Percentiles rank a stretch among this genome's conserved stretches.
phyloP scores from a whole-genome alignment of 2,329 filamentous ascomycete genomes.

The Calonectria crousiana region DNA sequence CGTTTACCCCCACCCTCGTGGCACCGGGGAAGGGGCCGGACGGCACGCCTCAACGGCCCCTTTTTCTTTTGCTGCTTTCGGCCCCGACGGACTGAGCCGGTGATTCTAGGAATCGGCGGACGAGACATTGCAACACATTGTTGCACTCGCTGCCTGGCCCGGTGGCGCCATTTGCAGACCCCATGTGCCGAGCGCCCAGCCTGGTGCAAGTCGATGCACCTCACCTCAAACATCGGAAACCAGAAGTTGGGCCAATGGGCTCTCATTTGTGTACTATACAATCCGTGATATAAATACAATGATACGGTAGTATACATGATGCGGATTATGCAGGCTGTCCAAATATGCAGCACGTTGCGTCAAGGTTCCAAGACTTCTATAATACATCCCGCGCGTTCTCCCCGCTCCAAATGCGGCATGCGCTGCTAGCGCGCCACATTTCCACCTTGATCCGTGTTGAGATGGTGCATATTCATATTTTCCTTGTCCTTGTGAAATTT shows the following conservation, averaged over 20 bases:
- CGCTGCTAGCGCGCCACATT: neutral
- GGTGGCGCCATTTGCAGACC: neutral
- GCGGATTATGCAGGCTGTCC: neutral
- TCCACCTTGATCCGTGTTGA: neutral
- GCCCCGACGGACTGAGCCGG: neutral
- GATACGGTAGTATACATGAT: neutral
- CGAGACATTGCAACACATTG: neutral
- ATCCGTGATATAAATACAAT: neutral
- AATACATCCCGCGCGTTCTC: neutral
- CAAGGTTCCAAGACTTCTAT: neutral
- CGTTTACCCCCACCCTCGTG: neutral
- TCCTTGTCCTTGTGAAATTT: neutral
- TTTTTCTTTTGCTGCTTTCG: neutral
- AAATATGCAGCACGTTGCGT: neutral
- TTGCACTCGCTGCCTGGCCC: neutral
- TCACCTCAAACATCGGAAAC: neutral
- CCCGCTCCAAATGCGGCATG: neutral
- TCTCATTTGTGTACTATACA: neutral
- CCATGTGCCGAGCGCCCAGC: neutral
- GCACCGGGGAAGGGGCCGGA: neutral
- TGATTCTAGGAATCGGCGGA: neutral
- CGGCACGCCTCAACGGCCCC: neutral
- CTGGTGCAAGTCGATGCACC: neutral
- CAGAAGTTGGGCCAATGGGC: neutral
- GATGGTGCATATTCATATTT: neutral